Evolutionary conservation across 352 stramenopile genomes (phyloP), one percentile per base, ranked within the genome.

Genomic region (Globisporangium nagaii): DNA sequence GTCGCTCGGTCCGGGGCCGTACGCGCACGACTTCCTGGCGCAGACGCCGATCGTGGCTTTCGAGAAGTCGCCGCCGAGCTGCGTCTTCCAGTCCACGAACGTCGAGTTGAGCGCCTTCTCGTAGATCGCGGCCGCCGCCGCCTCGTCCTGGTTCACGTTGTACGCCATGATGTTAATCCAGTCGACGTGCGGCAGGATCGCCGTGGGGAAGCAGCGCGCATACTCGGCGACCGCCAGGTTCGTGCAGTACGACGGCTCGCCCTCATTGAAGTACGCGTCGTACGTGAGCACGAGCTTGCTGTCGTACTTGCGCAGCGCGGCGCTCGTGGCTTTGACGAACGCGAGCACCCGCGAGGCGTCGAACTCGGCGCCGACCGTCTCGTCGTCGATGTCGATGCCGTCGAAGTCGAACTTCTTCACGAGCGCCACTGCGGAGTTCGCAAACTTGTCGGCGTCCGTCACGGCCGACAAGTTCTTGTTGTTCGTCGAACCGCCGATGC

Each of bases 111-210:
- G 52, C 19, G 82, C 82, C 1, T 69, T 61, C 2, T 65, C 68
- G 28, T 92, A 92, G 41, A 88, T 64, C 0, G 22, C 52, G 3
- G 75, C 76, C 4, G 81, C 81, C 0, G 50, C 65, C 1, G 36
- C 51, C 5, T 60, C 60, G 40, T 88, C 66, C 25, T 68, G 8
- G 13, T 86, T 71, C 37, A 88, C 73, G 51, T 92, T 92, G 68
- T 92, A 92, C 36, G 80, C 71, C 82, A 92, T 92, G 57, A 92
- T 86, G 61, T 92, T 88, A 37, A 92, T 60, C 79, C 79, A 89
- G 60, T 90, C 77, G 15, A 90, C 66, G 20, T 78, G 76, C 20
- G 70, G 47, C 20, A 89, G 49, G 3, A 88, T 60, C 27, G 49
- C 57, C 3, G 63, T 60, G 1, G 78, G 75, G 53, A 90, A 92